phyloP scores from a whole-genome alignment of 2,329 filamentous ascomycete species.

The Fusarium verticillioides region DNA sequence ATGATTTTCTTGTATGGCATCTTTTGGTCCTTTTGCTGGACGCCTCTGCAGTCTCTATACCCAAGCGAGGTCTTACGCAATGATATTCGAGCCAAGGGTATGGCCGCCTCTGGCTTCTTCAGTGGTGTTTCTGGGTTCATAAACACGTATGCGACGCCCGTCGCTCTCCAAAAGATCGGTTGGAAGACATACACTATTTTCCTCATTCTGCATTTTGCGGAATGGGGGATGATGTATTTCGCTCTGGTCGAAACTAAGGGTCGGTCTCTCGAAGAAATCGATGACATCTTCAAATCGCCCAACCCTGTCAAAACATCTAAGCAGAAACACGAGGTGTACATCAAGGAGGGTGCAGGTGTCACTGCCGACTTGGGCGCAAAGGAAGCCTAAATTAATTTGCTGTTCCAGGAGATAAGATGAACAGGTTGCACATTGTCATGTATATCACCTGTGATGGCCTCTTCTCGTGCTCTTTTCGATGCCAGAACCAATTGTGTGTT shows the following conservation, averaged over 20 bases:
- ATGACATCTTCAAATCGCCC: neutral
- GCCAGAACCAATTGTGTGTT: neutral
- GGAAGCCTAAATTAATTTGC: neutral
- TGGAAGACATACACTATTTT: conserved; percentile 7
- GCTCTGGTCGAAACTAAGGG: conserved; percentile 1
- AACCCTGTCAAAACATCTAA: conserved; percentile 2
- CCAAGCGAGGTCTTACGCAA: neutral
- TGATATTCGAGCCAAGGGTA: conserved; percentile 2
- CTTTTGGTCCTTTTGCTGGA: conserved; percentile 5
- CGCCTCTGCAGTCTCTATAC: neutral
- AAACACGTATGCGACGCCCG: conserved; percentile 1
- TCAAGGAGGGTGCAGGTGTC: neutral
- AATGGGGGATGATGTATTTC: conserved; percentile 7
- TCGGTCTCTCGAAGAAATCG: neutral
- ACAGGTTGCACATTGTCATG: too few relatives aligned
- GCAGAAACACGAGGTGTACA: neutral
- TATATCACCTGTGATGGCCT: neutral
- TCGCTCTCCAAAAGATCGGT: neutral
- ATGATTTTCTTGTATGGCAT: conserved; percentile 5
- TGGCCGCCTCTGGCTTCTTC: neutral
- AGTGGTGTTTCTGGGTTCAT: neutral
- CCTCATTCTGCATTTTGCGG: neutral
- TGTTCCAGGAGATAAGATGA: neutral
- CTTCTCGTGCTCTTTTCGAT: neutral
- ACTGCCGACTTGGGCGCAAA: neutral